phyloP scores from a whole-genome alignment of 2,329 filamentous ascomycete species.

The Ceratocystis cubensis region DNA sequence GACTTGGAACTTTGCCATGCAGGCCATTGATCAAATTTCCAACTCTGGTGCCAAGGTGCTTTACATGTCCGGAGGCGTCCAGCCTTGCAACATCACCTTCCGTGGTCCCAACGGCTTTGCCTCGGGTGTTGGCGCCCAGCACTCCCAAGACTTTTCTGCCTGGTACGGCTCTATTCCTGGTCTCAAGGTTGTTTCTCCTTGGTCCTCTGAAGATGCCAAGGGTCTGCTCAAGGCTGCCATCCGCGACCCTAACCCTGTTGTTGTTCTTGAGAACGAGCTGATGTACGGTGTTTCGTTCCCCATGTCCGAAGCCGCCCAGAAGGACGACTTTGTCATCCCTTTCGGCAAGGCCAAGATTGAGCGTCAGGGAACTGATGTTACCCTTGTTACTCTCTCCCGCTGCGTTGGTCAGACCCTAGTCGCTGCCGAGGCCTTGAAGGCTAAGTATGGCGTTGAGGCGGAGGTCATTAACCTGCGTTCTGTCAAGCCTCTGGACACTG shows the following conservation, averaged over 20 bases:
- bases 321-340: constrained; percentile 90
- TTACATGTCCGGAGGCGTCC: constrained; percentile 99
- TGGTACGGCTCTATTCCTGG: constrained; percentile 99
- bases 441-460: constrained; percentile 88
- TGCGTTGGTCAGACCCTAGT: constrained; percentile 85
- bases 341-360: constrained; percentile 99
- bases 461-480: constrained; percentile 98
- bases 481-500: constrained; percentile 90
- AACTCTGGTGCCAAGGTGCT: constrained; percentile 98
- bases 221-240: constrained; percentile 96
- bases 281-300: constrained; percentile 93
- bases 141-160: constrained; percentile 96
- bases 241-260: constrained; percentile 92
- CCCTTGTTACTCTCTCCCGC: constrained; percentile 86
- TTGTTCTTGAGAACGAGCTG: constrained; percentile 76
- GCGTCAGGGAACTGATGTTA: constrained; percentile 88
- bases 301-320: constrained; percentile 94
- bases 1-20: constrained; percentile 99
- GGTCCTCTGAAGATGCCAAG: constrained; percentile 97
- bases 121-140: constrained; percentile 86
- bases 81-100: constrained; percentile 99
- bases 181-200: constrained; percentile 90
- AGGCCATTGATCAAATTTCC: constrained; percentile 98
- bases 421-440: constrained; percentile 83
- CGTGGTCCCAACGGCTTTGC: constrained; percentile 98